A percentile compares a stretch with the other conserved stretches of the same genome.
These are phyloP conservation scores for Geotrichum reessii DNA, from an alignment of 1,139 yeast species.

Conservation along the genomic window DNA sequence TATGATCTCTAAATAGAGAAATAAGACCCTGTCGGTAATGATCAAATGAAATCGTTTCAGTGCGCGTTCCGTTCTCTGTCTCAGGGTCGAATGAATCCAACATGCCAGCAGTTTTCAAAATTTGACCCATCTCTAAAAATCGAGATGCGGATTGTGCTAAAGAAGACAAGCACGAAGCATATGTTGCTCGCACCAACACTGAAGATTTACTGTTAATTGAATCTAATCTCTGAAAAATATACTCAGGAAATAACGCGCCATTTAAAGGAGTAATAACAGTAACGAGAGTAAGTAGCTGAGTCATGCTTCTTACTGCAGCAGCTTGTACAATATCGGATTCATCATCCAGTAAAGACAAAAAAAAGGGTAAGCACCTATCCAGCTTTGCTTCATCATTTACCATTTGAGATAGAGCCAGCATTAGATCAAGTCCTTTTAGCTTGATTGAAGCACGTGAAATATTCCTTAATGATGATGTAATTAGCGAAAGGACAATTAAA, in stretches of 20 bases:
- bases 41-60: conserved; percentile 36
- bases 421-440: conserved; percentile 67
- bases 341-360: conserved; percentile 54
- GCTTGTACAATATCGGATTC: conserved; percentile 53
- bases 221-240: conserved; percentile 65
- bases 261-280: conserved; percentile 71
- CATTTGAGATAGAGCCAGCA: conserved; percentile 70
- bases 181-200: conserved; percentile 52
- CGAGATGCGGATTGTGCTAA: conserved; percentile 58
- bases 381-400: conserved; percentile 77
- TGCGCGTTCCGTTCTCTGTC: conserved; percentile 39
- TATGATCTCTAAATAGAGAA: conserved; percentile 58
- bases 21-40: conserved; percentile 23
- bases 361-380: conserved; percentile 78
- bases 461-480: conserved; percentile 62
- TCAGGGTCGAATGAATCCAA: conserved; percentile 39
- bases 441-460: conserved; percentile 58
- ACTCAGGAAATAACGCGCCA: conserved; percentile 70
- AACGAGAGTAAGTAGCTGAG: conserved; percentile 58
- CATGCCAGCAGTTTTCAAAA: conserved; percentile 45
- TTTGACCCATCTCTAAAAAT: conserved; percentile 61
- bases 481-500: conserved; percentile 55
- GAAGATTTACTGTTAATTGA: conserved; percentile 40
- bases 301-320: conserved; percentile 35
- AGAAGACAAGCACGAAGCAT: conserved; percentile 69